Base-by-base conservation (phyloP, 345 rosid genomes). In the Heritiera fomes region DNA sequence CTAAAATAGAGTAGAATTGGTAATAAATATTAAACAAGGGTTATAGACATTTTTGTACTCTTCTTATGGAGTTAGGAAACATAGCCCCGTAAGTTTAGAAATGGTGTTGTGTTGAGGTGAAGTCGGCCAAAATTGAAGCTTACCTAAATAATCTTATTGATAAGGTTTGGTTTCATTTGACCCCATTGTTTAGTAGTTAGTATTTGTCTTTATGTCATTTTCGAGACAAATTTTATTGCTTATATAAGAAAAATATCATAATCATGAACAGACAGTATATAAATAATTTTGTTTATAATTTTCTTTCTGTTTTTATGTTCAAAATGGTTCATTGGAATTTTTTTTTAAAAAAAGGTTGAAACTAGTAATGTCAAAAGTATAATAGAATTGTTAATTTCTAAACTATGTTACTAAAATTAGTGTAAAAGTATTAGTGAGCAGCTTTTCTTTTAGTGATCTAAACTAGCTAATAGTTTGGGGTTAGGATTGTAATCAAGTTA, bases 81-180 rank as follows among this genome's bases (percentile, higher is more conserved):
- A 72, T 38, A 34, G 76, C 7, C 62, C 63, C 63, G 76, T 6
- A 72, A 72, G 62, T 72, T 53, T 18, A 11, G 76, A 73, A 71
- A 72, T 53, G 63, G 76, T 18, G 76, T 34, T 10, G 76, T 18
- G 76, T 34, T 10, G 63, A 73, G 38, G 30, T 55, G 11, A 73
- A 55, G 63, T 38, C 32, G 63, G 47, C 63, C 76, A 73, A 10
- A 55, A 11, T 55, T 73, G 76, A 49, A 55, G 47, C 23, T 53
- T 73, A 38, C 32, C 63, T 73, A n/a, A 38, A 53, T 28, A 53
- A 73, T 32, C 12, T 38, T 49, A 55, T 55, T 40, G 12, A 73
- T 55, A 38, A 53, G 47, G 76, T 73, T 55, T 17, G 63, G 75
- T 72, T 72, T 72, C 14, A n/a, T 32, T 34, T 72, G 34, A 53